A percentile compares a stretch with the other conserved stretches of the same genome.
These are phyloP conservation scores for Chytridium lagenaria DNA, from an alignment of 371 early-diverging fungal species.

Conservation along the genomic window DNA sequence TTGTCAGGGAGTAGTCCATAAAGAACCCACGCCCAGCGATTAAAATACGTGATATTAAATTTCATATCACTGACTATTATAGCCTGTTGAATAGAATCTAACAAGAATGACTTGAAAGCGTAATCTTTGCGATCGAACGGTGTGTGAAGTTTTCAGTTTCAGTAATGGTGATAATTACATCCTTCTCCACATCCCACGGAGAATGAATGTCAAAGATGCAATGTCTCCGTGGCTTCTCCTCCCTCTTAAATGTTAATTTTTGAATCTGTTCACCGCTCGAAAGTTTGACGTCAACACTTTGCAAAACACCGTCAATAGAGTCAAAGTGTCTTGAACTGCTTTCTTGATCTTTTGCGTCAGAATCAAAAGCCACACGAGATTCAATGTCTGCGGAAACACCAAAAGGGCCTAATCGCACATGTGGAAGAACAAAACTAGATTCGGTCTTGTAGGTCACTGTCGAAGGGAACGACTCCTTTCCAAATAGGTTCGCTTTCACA, in stretches of 20 bases:
- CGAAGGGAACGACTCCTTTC: neutral
- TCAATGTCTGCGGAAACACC: slow-evolving; percentile 1
- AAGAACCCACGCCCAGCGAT: slow-evolving; percentile 1
- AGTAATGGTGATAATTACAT: neutral
- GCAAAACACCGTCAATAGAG: neutral
- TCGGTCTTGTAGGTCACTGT: slow-evolving; percentile 2
- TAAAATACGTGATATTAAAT: slow-evolving; percentile 13
- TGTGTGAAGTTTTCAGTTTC: neutral
- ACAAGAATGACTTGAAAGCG: slow-evolving; percentile 2
- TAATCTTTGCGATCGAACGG: slow-evolving; percentile 12
- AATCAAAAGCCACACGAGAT: neutral
- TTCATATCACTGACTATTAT: slow-evolving; percentile 1
- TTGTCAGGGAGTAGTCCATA: slow-evolving; percentile 3
- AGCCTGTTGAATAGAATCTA: slow-evolving; percentile 13
- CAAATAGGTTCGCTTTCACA: neutral
- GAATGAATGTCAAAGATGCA: slow-evolving; percentile 1
- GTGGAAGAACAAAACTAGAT: neutral
- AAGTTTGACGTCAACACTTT: neutral
- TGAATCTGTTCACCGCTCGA: neutral
- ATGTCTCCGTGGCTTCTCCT: neutral
- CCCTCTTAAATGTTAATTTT: neutral
- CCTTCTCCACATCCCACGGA: neutral
- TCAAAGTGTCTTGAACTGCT: too few species aligned
- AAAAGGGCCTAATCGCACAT: neutral
- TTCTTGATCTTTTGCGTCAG: neutral